Percentiles rank a stretch among this genome's conserved stretches.
phyloP scores from a whole-genome alignment of 2,329 filamentous ascomycete genomes.

The Calonectria henricotiae region DNA sequence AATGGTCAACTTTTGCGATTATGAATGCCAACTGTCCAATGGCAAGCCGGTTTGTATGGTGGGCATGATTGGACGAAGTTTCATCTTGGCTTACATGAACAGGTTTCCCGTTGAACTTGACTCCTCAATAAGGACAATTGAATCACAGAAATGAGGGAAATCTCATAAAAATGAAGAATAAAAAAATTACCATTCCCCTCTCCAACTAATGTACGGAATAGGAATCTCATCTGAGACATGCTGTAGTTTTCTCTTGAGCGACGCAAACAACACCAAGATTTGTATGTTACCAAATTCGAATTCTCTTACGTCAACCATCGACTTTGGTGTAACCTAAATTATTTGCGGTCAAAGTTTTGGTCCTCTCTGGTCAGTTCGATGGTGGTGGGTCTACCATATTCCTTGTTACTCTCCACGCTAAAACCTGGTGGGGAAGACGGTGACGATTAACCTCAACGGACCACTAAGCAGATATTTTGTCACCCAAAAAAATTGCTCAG shows the following conservation, averaged over 20 bases:
- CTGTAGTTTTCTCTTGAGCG: too few species aligned
- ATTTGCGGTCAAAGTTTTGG: neutral
- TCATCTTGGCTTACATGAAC: neutral
- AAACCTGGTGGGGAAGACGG: neutral
- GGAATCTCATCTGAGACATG: neutral
- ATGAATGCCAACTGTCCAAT: neutral
- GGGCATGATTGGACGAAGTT: neutral
- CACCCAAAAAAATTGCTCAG: slow-evolving; percentile 4
- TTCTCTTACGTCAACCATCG: neutral
- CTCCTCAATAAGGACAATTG: neutral
- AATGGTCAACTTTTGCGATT: slow-evolving; percentile 11
- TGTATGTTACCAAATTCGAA: neutral
- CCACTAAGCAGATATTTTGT: slow-evolving; percentile 6
- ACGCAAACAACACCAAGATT: neutral
- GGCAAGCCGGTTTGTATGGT: neutral
- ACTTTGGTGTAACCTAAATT: slow-evolving; percentile 1
- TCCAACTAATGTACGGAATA: neutral
- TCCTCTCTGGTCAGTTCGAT: neutral
- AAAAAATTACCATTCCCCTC: neutral
- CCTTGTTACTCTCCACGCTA: slow-evolving; percentile 1
- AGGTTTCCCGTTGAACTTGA: neutral
- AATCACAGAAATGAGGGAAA: too few species aligned
- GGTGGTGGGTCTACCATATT: slow-evolving; percentile 1
- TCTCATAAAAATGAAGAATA: too few species aligned
- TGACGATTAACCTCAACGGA: neutral